Conservation (phyloP, 2,329 filamentous ascomycete species). For the Lachnellula subtilissima region DNA sequence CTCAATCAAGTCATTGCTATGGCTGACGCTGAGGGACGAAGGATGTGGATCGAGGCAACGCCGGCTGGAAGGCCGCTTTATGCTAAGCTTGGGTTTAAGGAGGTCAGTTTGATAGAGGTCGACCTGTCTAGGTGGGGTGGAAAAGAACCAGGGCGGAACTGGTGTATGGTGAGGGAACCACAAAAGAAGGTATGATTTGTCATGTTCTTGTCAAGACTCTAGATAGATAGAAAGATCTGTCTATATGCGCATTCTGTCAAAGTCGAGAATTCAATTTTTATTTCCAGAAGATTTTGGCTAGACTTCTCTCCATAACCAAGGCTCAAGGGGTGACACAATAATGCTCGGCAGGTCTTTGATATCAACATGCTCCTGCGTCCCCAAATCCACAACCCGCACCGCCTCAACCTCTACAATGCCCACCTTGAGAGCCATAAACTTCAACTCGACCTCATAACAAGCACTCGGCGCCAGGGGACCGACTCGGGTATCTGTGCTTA, state of each 20-base stretch:
- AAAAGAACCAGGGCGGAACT: constrained; percentile 14
- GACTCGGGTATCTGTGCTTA: constrained; percentile 69
- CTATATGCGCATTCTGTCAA: too few relatives aligned
- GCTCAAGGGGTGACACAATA: constrained; percentile 40
- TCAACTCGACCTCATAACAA: constrained; percentile 68
- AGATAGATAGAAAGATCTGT: background rate
- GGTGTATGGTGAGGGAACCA: constrained; percentile 29
- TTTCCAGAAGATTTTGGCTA: background rate
- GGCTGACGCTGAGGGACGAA: constrained; percentile 33
- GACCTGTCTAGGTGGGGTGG: constrained; percentile 28
- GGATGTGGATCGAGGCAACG: constrained; percentile 38
- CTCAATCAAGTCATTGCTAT: constrained; percentile 34
- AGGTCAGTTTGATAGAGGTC: constrained; percentile 31
- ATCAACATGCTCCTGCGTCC: constrained; percentile 71
- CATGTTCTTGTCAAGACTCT: background rate
- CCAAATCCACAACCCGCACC: constrained; percentile 67
- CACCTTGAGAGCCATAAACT: constrained; percentile 62
- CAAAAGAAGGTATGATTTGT: background rate
- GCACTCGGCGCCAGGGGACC: constrained; percentile 67
- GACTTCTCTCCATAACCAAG: background rate
- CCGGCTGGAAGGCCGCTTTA: constrained; percentile 34
- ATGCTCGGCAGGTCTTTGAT: constrained; percentile 69
- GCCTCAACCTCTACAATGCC: constrained; percentile 69
- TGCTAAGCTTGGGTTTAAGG: constrained; percentile 34
- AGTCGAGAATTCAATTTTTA: too few relatives aligned